phyloP scores from a whole-genome alignment of 164 flowering plant genomes.

The Liquidambar formosana region DNA sequence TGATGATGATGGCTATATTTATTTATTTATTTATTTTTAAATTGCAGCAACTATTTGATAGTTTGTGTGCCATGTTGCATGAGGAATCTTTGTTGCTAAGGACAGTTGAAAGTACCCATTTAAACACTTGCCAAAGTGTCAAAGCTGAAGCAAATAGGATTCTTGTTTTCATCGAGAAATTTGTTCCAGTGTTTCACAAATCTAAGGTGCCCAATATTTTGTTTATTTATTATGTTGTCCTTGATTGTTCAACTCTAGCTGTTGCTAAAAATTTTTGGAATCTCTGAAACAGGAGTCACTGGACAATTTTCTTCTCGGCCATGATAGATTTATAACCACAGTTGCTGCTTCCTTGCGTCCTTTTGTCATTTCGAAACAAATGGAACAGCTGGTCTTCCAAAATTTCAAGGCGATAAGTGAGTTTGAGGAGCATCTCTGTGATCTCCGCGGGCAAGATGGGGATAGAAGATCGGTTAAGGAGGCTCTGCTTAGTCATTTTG shows the following conservation, averaged over 20 bases:
- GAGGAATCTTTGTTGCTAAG: constrained; percentile 63
- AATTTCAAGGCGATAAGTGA: constrained; percentile 56
- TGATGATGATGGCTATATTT: background rate
- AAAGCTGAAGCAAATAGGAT: constrained; percentile 35
- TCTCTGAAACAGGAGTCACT: constrained; percentile 53
- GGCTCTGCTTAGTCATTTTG: constrained; percentile 47
- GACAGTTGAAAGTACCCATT: constrained; percentile 52
- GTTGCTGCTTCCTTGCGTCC: constrained; percentile 27
- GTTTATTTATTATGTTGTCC: background rate
- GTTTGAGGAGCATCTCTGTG: constrained; percentile 42
- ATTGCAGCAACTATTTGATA: constrained; percentile 74
- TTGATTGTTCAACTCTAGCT: background rate
- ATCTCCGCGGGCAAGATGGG: constrained; percentile 24
- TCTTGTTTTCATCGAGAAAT: constrained; percentile 45
- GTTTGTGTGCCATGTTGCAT: constrained; percentile 39
- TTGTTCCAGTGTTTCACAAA: constrained; percentile 42
- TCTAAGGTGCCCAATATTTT: constrained; percentile 59
- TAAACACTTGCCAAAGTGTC: constrained; percentile 46
- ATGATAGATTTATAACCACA: constrained; percentile 24
- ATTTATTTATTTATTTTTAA: constrained; percentile 1
- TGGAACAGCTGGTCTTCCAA: constrained; percentile 47
- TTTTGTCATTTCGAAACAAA: constrained; percentile 45
- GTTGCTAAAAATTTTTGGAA: background rate
- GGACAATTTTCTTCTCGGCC: constrained; percentile 60
- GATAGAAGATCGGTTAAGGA: constrained; percentile 39